Percentiles rank a stretch among this genome's conserved stretches.
These are phyloP conservation scores for Pestalotiopsis sp. DNA, from an alignment of 2,329 filamentous ascomycete genomes.

Conservation along the genomic window DNA sequence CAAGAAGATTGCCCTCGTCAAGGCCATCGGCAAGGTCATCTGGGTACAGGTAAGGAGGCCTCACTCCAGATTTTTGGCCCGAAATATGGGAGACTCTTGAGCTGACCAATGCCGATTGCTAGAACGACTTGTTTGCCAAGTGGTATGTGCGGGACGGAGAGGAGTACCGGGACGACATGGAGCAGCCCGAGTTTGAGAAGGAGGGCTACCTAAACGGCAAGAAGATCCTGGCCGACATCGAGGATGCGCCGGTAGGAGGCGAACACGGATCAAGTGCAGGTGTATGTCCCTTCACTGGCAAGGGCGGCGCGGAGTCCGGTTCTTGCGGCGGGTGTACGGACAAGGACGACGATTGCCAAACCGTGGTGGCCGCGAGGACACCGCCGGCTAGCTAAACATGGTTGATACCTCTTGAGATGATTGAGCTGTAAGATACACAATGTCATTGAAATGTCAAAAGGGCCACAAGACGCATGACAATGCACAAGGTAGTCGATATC, in stretches of 20 bases:
- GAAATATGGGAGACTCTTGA: not conserved
- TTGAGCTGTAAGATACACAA: not conserved
- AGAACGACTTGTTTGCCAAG: slow-evolving; percentile 81
- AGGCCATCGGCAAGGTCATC: slow-evolving; percentile 78
- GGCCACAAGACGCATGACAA: too few relatives aligned
- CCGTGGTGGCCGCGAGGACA: not conserved
- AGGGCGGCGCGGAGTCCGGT: not conserved
- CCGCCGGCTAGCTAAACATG: not conserved
- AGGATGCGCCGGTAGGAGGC: slow-evolving; percentile 18
- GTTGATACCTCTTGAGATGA: not conserved
- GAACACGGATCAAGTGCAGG: not conserved
- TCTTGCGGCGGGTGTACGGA: slow-evolving; percentile 1
- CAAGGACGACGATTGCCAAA: slow-evolving; percentile 12
- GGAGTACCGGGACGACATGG: slow-evolving; percentile 50
- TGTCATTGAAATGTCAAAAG: not conserved
- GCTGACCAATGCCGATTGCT: not conserved
- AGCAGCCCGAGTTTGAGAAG: slow-evolving; percentile 55
- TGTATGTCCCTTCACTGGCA: slow-evolving; percentile 10
- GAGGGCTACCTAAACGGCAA: slow-evolving; percentile 69
- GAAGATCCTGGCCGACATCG: slow-evolving; percentile 53
- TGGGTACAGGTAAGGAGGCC: slow-evolving; percentile 66
- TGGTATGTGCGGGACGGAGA: slow-evolving; percentile 72
- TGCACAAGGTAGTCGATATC: too few relatives aligned
- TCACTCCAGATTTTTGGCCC: not conserved
- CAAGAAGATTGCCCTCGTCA: slow-evolving; percentile 74